Percentiles rank a stretch among this genome's conserved stretches.
These are phyloP conservation scores for Xanthoconium stramineum DNA, from an alignment of 768 basidiomycete genomes.

Conservation along the genomic window DNA sequence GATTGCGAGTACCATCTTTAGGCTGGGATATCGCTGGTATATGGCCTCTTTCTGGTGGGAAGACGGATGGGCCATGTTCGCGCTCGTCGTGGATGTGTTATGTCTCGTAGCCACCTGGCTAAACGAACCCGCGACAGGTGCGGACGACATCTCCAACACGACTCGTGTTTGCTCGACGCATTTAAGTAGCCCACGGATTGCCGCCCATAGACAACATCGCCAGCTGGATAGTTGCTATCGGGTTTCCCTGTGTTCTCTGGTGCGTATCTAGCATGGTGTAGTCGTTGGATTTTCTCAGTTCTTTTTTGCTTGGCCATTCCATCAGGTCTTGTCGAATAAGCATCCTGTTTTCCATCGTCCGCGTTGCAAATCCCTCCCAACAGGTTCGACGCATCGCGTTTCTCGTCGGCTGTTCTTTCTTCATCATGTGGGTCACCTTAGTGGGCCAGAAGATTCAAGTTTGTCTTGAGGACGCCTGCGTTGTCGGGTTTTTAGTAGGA, in stretches of 20 bases:
- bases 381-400: constrained; percentile 1
- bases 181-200: background rate
- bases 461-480: constrained; percentile 5
- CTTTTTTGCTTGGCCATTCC: background rate
- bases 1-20: constrained; percentile 23
- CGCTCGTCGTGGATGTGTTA: constrained; percentile 16
- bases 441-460: constrained; percentile 14
- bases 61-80: constrained; percentile 24
- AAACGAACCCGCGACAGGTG: background rate
- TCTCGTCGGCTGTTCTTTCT: constrained; percentile 14
- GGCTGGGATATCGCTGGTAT: constrained; percentile 20
- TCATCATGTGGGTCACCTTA: constrained; percentile 23
- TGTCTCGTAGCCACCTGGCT: constrained; percentile 13
- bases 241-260: constrained; percentile 22
- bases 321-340: constrained; percentile 25
- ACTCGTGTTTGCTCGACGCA: background rate
- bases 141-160: background rate
- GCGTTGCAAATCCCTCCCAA: constrained; percentile 10
- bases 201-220: background rate
- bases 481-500: background rate
- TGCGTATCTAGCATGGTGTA: background rate
- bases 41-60: constrained; percentile 30
- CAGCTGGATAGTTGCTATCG: constrained; percentile 13
- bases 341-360: constrained; percentile 25
- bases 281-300: background rate